Evolutionary conservation across 768 basidiomycete species (phyloP), one percentile per base, ranked within the genome.

Genomic region (Kwoniella dendrophila): DNA sequence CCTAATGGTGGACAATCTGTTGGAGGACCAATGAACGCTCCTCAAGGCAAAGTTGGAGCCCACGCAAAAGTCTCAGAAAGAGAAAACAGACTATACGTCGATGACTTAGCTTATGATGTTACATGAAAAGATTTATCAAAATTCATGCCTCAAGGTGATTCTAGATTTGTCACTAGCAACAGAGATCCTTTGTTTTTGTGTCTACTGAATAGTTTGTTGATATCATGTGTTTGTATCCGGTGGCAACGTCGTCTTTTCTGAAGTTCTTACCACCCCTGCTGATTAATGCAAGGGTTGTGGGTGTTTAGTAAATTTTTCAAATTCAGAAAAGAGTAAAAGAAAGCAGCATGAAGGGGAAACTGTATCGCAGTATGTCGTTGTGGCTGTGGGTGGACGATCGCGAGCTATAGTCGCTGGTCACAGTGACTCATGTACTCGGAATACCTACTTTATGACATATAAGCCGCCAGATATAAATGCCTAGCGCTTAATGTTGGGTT

Each of bases 121-220:
- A 94, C 89, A 82, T 98, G 95, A 83, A 86, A 92, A 82, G 96
- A 98, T 83, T 84, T 99, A 81, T 92, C 94, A 86, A 92, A 97
- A 87, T 97, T 96, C 80, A 95, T 96, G 92, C 86, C 90, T 89
- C 90, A 91, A 92, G 94, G 94, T 96, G 91, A 89, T 93, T 93
- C 22, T 26, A 82, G n/a, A n/a, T n/a, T n/a, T n/a, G n/a, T n/a
- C n/a, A 18, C 36, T 38, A 38, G 18, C 18, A 8, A 16, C 34
- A 86, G 85, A 24, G 50, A 57, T 33, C 10, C 24, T 3, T 59
- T 34, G 5, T 2, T 14, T 8, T 30, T 18, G 36, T 12, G 11
- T 11, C 14, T 22, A 18, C 7, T 11, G 32, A n/a, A 27, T 36
- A 24, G 24, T 30, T 4, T 2, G 30, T 36, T 16, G 6, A 20